Evolutionary conservation across 768 basidiomycete species (phyloP), one percentile per base, ranked within the genome.

Genomic region (Agrocybe praecox): DNA sequence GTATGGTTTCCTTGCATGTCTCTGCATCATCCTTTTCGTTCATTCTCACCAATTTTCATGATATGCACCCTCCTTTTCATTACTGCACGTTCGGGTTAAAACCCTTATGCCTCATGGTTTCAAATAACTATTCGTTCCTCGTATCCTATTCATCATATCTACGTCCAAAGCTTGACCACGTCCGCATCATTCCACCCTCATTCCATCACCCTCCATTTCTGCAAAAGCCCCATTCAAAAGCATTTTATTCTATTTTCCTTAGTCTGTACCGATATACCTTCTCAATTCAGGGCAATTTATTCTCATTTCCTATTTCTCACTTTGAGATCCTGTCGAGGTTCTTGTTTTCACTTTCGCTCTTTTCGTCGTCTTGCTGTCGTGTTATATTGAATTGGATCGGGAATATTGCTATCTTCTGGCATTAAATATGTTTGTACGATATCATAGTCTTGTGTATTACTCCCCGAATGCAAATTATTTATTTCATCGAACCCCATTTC

Each of bases 381-480:
- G 5, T 15, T 14, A 5, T 40, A n/a, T 40, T 40, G 5, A 15
- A 14, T 40, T 40, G 5, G 33, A n/a, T 56, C 43, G 42, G 40
- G 19, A 19, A 45, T n/a, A 8, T 45, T 50, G 19, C 26, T 49
- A 18, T 17, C 9, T 29, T 19, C 44, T 21, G 9, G 19, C 23
- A 42, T 6, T 18, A 45, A 43, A 47, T 52, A 52, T 47, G 50
- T 53, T 42, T 57, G 43, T 48, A 29, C 47, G 46, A 24, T 29
- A 29, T 34, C 33, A 29, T 15, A 24, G 21, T 48, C 18, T 47
- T 8, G 14, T 22, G 11, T 23, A 22, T 11, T 10, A 29, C 23
- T 44, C 48, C 52, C 32, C 21, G 46, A 62, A 62, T 62, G 40
- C 53, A 62, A 58, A 15, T 46, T 62, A 58, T 62, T 62, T 58